These are phyloP conservation scores for Talaromyces nanjingensis DNA, from an alignment of 495 filamentous ascomycete genomes.

Conservation along the genomic window DNA sequence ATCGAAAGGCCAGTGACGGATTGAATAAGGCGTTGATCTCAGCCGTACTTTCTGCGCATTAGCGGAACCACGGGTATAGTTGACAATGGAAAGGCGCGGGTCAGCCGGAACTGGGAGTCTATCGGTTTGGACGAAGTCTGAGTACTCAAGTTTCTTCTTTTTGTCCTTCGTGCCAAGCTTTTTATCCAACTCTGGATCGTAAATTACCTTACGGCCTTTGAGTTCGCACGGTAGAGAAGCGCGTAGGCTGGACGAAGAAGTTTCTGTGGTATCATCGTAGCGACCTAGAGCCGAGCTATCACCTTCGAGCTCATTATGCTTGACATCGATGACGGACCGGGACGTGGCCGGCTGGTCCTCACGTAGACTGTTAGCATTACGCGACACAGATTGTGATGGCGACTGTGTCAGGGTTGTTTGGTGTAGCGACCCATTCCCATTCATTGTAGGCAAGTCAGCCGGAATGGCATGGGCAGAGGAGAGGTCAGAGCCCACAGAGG, in stretches of 20 bases:
- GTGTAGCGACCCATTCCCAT: not conserved
- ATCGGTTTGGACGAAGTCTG: conserved; percentile 56
- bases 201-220: conserved; percentile 62
- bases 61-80: conserved; percentile 47
- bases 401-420: conserved; percentile 26
- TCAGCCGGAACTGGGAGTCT: conserved; percentile 67
- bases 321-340: not conserved
- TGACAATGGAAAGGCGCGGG: conserved; percentile 62
- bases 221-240: conserved; percentile 13
- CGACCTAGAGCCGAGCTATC: conserved; percentile 8
- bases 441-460: not conserved
- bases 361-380: conserved; percentile 47
- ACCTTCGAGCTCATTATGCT: not conserved
- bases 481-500: not conserved
- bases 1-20: conserved; percentile 74
- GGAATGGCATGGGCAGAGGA: not conserved
- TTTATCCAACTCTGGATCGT: conserved; percentile 67
- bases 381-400: conserved; percentile 32
- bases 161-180: conserved; percentile 54
- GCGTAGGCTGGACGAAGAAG: not conserved
- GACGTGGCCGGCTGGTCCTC: conserved; percentile 23
- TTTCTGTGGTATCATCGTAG: not conserved
- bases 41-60: conserved; percentile 69
- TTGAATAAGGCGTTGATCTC: conserved; percentile 67
- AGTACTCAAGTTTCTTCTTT: conserved; percentile 64